Evolutionary conservation across 352 stramenopile genomes (phyloP).

Genomic region (Phytophthora multivora): DNA sequence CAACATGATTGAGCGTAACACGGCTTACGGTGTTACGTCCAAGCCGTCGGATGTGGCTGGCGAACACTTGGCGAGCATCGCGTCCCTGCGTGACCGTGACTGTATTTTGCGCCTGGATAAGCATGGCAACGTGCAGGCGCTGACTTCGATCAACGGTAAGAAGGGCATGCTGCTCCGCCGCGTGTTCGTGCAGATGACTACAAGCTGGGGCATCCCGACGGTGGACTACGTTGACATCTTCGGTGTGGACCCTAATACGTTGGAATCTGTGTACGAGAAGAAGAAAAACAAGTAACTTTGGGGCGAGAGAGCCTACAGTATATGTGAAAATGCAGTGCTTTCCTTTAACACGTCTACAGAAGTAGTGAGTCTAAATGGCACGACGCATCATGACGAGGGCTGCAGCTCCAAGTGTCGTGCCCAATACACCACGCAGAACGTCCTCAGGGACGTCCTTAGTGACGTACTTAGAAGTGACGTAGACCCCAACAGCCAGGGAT

Average conservation of each 20-base stretch:
- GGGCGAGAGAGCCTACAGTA: slow-evolving; percentile 24
- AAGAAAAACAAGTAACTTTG: slow-evolving; percentile 73
- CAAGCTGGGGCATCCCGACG: slow-evolving; percentile 77
- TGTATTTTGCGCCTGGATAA: slow-evolving; percentile 62
- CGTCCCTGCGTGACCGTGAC: slow-evolving; percentile 77
- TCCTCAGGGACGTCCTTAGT: slow-evolving; percentile 81
- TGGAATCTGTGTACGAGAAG: slow-evolving; percentile 80
- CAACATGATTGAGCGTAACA: slow-evolving; percentile 88
- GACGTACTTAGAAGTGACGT: slow-evolving; percentile 84
- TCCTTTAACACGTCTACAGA: slow-evolving; percentile 13
- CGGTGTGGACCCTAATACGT: slow-evolving; percentile 64
- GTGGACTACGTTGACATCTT: slow-evolving; percentile 88
- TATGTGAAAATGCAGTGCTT: slow-evolving; percentile 30
- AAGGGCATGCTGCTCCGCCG: slow-evolving; percentile 68
- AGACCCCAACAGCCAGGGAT: slow-evolving; percentile 64
- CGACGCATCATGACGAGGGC: slow-evolving; percentile 85
- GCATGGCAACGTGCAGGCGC: slow-evolving; percentile 59
- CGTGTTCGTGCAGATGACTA: slow-evolving; percentile 87
- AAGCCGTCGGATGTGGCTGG: slow-evolving; percentile 42
- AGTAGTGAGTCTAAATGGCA: slow-evolving; percentile 51
- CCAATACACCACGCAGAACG: slow-evolving; percentile 72
- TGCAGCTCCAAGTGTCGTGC: slow-evolving; percentile 66
- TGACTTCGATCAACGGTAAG: slow-evolving; percentile 74
- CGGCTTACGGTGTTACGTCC: slow-evolving; percentile 69
- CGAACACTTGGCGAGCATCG: slow-evolving; percentile 52